Evolutionary conservation across 768 basidiomycete species (phyloP), one percentile per base, ranked within the genome.

Genomic region (Boletus coccyginus): DNA sequence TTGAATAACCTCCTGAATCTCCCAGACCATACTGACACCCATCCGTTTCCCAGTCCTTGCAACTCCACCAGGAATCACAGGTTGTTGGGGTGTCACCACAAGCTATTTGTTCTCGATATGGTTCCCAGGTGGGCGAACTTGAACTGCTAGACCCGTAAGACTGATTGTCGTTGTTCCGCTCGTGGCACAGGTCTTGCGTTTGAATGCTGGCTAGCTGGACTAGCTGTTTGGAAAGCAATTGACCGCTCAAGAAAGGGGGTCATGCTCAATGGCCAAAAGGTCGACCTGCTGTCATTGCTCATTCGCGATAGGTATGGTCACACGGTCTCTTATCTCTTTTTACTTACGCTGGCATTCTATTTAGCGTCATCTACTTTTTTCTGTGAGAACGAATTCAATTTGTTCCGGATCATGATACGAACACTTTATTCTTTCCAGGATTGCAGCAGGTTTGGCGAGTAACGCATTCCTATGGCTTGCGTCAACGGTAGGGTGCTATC

Each of bases 231-330:
- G 47, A 48, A 48, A 24, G 47, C 47, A 24, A 24, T 48, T 11
- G 47, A 48, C 8, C 35, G 47, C 21, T 27, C 36, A 38, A 36
- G 47, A 7, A 48, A 33, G 17, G 47, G 47, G 17, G 47, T 48
- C 7, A 48, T 48, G 47, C 4, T 48, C 16, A 38, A 48, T 38
- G 47, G 47, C 14, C 35, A 19, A 27, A 48, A 48, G 11, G 24
- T 48, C 11, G 47, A 48, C 5, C 24, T 48, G 21, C 16, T 48
- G 13, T 24, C 35, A 10, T 27, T 48, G 8, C 47, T 48, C 47
- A 48, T 48, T 48, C 47, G 47, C 36, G 47, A 48, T n/a, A 48
- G 47, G 47, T 48, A 48, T 38, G 47, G 21, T 48, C 47, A 27
- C 16, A 21, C 3, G 21, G 2, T 38, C 13, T 36, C 9, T 38